phyloP scores from a whole-genome alignment of 2,329 filamentous ascomycete species.

The Cyphellophora europaea region DNA sequence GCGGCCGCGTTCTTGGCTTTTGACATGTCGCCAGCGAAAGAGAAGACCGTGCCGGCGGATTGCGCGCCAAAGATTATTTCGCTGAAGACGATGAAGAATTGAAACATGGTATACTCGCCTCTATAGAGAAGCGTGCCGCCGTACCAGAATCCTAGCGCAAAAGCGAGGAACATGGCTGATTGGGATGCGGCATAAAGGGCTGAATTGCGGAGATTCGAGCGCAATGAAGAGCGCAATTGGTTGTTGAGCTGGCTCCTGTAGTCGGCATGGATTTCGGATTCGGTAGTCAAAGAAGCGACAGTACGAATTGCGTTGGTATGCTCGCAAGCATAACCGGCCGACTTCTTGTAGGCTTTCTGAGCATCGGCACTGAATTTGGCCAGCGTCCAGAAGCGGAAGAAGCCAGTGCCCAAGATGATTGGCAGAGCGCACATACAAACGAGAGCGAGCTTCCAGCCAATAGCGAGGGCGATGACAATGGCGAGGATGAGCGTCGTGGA shows the following conservation, averaged over 20 bases:
- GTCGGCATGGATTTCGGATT: slow-evolving; percentile 64
- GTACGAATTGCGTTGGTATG: slow-evolving; percentile 90
- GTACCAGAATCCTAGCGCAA: slow-evolving; percentile 89
- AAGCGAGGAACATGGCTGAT: slow-evolving; percentile 71
- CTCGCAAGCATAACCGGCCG: slow-evolving; percentile 83
- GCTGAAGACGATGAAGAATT: slow-evolving; percentile 88
- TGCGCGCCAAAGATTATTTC: slow-evolving; percentile 86
- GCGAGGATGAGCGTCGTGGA: slow-evolving; percentile 69
- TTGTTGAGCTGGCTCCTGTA: slow-evolving; percentile 59
- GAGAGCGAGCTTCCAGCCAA: slow-evolving; percentile 81
- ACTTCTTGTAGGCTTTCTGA: slow-evolving; percentile 69
- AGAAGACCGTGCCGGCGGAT: slow-evolving; percentile 82
- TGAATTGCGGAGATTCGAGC: slow-evolving; percentile 68
- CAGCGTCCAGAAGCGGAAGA: slow-evolving; percentile 77
- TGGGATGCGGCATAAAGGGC: slow-evolving; percentile 75
- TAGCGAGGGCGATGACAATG: slow-evolving; percentile 58
- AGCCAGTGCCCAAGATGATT: slow-evolving; percentile 69
- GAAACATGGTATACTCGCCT: slow-evolving; percentile 64
- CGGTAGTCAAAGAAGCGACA: slow-evolving; percentile 80
- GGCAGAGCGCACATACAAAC: slow-evolving; percentile 75
- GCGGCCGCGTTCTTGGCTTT: slow-evolving; percentile 80
- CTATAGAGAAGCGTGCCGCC: slow-evolving; percentile 67
- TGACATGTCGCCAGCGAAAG: slow-evolving; percentile 83
- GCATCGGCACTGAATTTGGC: slow-evolving; percentile 69
- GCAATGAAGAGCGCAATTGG: slow-evolving; percentile 60